Conservation (phyloP, 169 alveolate genomes). For the Plasmodium gallinaceum region DNA sequence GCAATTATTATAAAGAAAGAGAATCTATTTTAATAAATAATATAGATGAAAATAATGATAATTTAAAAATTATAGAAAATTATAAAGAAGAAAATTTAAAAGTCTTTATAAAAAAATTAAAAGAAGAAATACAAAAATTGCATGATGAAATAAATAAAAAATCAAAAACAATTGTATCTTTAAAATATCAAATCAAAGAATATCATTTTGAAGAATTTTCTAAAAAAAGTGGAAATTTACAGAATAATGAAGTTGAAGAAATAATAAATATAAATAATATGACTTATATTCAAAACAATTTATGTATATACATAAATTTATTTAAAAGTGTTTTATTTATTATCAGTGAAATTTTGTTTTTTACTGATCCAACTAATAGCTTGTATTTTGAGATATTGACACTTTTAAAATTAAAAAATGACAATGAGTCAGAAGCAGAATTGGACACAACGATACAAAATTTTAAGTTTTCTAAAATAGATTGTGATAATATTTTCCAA, state of each 20-base stretch:
- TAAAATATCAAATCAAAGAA: constrained; percentile 71
- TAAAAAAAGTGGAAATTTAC: constrained; percentile 3
- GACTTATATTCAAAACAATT: constrained; percentile 47
- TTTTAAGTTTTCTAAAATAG: constrained; percentile 40
- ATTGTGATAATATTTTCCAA: constrained; percentile 56
- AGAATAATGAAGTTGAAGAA: constrained; percentile 46
- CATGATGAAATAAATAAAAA: constrained; percentile 17
- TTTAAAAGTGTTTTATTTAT: constrained; percentile 71
- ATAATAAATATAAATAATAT: constrained; percentile 54
- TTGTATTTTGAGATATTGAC: constrained; percentile 61
- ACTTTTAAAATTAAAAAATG: constrained; percentile 42
- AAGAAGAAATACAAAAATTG: constrained; percentile 48
- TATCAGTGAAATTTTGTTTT: constrained; percentile 69
- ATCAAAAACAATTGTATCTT: constrained; percentile 28
- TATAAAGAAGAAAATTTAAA: constrained; percentile 51
- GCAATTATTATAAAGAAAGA: constrained; percentile 58
- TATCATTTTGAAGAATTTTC: constrained; percentile 31
- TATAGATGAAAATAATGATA: constrained; percentile 24
- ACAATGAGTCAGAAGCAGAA: constrained; percentile 31
- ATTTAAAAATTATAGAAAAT: constrained; percentile 21
- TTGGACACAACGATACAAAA: constrained; percentile 27
- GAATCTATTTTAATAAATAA: constrained; percentile 32
- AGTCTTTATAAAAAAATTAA: constrained; percentile 40
- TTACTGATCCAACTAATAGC: constrained; percentile 53
- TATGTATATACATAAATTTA: constrained; percentile 62